These are phyloP conservation scores for Lepidium africanum DNA, from an alignment of 345 rosid genomes.

Conservation along the genomic window DNA sequence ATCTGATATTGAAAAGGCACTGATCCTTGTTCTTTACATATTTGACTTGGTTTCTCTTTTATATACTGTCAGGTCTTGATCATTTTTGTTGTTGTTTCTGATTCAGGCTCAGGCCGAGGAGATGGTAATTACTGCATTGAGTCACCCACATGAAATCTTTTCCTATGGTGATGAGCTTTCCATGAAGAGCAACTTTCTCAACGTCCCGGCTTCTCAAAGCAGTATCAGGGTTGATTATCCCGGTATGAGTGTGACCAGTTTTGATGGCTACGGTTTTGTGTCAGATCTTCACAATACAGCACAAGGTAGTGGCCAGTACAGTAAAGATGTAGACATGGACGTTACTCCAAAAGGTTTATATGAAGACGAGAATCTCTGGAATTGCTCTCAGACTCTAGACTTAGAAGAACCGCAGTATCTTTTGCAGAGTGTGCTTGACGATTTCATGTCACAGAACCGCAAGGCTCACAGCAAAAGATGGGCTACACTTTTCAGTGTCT, in stretches of 20 bases:
- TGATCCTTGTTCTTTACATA: not conserved
- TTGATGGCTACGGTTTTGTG: slow-evolving; percentile 47
- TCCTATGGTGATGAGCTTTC: slow-evolving; percentile 56
- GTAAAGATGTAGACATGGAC: slow-evolving; percentile 22
- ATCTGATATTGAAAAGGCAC: slow-evolving; percentile 80
- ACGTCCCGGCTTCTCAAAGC: slow-evolving; percentile 36
- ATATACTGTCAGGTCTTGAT: not conserved
- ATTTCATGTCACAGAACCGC: slow-evolving; percentile 41
- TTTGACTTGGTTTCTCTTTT: not conserved
- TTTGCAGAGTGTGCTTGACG: slow-evolving; percentile 52
- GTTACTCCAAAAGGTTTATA: slow-evolving; percentile 42
- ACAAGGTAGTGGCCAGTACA: slow-evolving; percentile 21
- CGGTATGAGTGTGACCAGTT: slow-evolving; percentile 39
- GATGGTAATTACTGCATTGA: slow-evolving; percentile 62
- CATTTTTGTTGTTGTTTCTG: not conserved
- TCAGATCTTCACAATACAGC: slow-evolving; percentile 38
- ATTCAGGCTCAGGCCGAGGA: slow-evolving; percentile 63
- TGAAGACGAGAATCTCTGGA: slow-evolving; percentile 62
- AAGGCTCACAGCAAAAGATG: slow-evolving; percentile 77
- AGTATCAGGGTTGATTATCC: slow-evolving; percentile 52
- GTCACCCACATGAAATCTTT: slow-evolving; percentile 53
- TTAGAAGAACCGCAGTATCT: slow-evolving; percentile 50
- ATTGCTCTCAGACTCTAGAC: slow-evolving; percentile 42
- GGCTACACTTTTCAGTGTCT: slow-evolving; percentile 73
- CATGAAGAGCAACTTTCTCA: slow-evolving; percentile 37